Conservation (phyloP, 371 early-diverging fungal species). For the Rozella allomycis region DNA sequence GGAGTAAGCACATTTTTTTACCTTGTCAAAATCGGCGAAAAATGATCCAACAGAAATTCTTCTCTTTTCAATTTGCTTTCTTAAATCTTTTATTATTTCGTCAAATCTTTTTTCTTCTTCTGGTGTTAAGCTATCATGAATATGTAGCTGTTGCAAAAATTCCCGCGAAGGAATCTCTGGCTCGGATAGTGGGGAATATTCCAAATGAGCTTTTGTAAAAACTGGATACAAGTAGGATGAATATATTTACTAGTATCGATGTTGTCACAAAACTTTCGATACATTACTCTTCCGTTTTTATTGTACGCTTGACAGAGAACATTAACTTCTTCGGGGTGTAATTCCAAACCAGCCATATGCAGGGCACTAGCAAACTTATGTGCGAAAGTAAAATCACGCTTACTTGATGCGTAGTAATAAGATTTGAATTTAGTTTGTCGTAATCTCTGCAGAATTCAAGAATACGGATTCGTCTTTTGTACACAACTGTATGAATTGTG, state of each 20-base stretch:
- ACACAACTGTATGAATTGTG: constrained; percentile 10
- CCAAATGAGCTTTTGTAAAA: constrained; percentile 17
- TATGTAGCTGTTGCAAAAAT: constrained; percentile 6
- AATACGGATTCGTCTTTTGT: constrained; percentile 19
- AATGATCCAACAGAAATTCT: constrained; percentile 17
- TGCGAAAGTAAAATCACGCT: constrained; percentile 1
- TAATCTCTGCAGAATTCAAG: constrained; percentile 24
- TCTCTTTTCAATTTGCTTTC: constrained; percentile 9
- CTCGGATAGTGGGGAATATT: constrained; percentile 12
- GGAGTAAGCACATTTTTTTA: too few relatives aligned
- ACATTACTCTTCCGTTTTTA: constrained; percentile 9
- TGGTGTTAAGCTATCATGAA: constrained; percentile 10
- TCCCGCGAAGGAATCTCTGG: constrained; percentile 14
- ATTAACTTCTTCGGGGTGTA: constrained; percentile 6
- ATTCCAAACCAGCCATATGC: constrained; percentile 5
- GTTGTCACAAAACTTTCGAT: constrained; percentile 14
- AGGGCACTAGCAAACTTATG: constrained; percentile 1
- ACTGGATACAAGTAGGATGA: constrained; percentile 5
- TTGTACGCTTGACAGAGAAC: constrained; percentile 9
- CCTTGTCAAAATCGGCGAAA: constrained; percentile 27
- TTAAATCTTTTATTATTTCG: not conserved
- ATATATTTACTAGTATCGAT: constrained; percentile 16
- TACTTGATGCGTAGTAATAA: constrained; percentile 17
- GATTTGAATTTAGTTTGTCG: constrained; percentile 19
- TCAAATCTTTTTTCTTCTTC: constrained; percentile 9